phyloP scores from a whole-genome alignment of 1,284 basidiomycete species.

The Papiliotrema flavescens region DNA sequence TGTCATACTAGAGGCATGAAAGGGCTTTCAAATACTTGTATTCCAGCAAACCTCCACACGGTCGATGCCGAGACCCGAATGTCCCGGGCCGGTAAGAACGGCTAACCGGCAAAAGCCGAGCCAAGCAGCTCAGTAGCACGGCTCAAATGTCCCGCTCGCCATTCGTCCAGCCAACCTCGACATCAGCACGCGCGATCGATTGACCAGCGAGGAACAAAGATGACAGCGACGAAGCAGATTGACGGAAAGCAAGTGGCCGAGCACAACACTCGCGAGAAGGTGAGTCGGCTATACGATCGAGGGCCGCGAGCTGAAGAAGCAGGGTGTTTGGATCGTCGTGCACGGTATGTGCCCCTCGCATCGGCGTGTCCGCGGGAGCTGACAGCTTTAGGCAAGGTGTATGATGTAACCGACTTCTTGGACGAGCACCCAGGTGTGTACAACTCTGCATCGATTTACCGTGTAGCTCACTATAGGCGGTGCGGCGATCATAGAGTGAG shows the following conservation, averaged over 20 bases:
- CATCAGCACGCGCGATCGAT: too few relatives aligned
- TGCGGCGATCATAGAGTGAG: slow-evolving; percentile 57
- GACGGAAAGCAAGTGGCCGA: slow-evolving; percentile 45
- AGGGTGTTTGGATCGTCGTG: slow-evolving; percentile 85
- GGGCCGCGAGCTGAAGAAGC: slow-evolving; percentile 3
- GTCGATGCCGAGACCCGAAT: too few relatives aligned
- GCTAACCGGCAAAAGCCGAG: too few relatives aligned
- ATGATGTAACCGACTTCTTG: slow-evolving; percentile 74
- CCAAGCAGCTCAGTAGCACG: too few relatives aligned
- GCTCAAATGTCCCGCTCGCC: too few relatives aligned
- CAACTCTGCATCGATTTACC: not conserved
- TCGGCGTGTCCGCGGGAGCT: not conserved
- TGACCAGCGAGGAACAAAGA: slow-evolving; percentile 1
- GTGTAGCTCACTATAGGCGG: slow-evolving; percentile 51
- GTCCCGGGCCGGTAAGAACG: too few relatives aligned
- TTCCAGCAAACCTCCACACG: too few relatives aligned
- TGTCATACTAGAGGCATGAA: too few relatives aligned
- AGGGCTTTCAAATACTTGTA: too few relatives aligned
- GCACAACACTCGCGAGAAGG: slow-evolving; percentile 46
- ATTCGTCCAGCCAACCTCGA: too few relatives aligned
- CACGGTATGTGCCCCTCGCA: slow-evolving; percentile 57
- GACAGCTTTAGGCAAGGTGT: slow-evolving; percentile 57
- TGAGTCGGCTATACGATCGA: slow-evolving; percentile 15
- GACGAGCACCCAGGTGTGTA: slow-evolving; percentile 62
- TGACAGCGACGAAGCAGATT: slow-evolving; percentile 32